Base-by-base conservation (phyloP, 148 eudicot genomes). In the Nepenthes gracilis region DNA sequence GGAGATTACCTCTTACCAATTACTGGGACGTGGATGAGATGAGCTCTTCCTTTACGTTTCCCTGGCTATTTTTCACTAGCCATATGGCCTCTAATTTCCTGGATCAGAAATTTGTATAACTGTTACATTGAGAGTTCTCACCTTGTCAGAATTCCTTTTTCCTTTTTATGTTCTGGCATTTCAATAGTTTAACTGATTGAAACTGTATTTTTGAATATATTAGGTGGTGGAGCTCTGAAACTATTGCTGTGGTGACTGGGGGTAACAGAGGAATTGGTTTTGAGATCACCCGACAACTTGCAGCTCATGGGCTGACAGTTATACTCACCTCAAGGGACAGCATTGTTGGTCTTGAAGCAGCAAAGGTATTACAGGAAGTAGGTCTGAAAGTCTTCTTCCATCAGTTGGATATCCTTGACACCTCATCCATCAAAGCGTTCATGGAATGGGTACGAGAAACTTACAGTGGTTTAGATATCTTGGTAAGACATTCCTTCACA, bases 191-290 rank as follows among this genome's bases (percentile, higher is more conserved):
- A 40, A 40, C 45, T 40, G 6, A 40, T 40, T 49, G 53, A 11
- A 49, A 49, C 15, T 49, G 53, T 3, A 49, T 49, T 49, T 11
- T 49, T 6, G 53, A 49, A 49, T 11, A 12, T 48, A 53, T 59
- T 72, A 92, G 98, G 78, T 93, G 96, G 98, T 93, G 98, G 98
- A 82, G 82, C 40, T 43, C 75, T 43, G 84, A 77, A 45, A 88
- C 91, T 43, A 68, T 88, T 73, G 95, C 84, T 57, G 85, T 88
- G 65, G 98, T 93, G 74, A 93, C 98, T 33, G 98, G 98, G 37
- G 80, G 95, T 55, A 93, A 93, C 69, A 77, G 98, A 70, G 98
- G 98, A 67, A 93, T 93, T 50, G 98, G 98, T 6, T 88, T 86
- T 76, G 98, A 93, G 84, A 88, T 86, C 65, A 81, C 67, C 35